phyloP scores from a whole-genome alignment of 306 rosid genomes.

The Rosa rugosa region DNA sequence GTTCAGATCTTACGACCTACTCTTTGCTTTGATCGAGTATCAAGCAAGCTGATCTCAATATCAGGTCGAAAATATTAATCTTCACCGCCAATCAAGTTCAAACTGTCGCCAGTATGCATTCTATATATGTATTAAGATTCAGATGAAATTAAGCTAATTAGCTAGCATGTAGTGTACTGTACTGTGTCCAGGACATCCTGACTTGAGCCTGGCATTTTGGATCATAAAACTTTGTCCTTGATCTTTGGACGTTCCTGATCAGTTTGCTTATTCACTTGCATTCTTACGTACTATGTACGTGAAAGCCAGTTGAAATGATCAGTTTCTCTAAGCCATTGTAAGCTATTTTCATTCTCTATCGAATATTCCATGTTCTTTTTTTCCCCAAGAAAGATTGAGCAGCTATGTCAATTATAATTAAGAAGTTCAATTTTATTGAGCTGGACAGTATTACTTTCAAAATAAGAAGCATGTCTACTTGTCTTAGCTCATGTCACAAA shows the following conservation, averaged over 20 bases:
- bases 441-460: no score
- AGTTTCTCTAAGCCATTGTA: neutral
- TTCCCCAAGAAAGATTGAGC: no score
- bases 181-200: neutral
- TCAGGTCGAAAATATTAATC: neutral
- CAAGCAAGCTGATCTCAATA: neutral
- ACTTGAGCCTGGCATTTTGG: neutral
- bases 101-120: neutral
- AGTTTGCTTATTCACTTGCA: neutral
- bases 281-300: neutral
- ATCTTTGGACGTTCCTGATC: neutral
- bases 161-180: neutral
- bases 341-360: neutral
- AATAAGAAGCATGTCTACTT: no score
- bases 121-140: neutral
- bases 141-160: neutral
- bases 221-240: neutral
- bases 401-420: no score
- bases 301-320: neutral
- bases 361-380: neutral
- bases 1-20: slow-evolving; percentile 62
- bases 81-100: neutral
- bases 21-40: slow-evolving; percentile 55
- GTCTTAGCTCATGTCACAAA: no score
- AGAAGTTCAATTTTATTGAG: no score